These are phyloP conservation scores for Cercophora samala DNA, from an alignment of 495 filamentous ascomycete species.

Conservation along the genomic window DNA sequence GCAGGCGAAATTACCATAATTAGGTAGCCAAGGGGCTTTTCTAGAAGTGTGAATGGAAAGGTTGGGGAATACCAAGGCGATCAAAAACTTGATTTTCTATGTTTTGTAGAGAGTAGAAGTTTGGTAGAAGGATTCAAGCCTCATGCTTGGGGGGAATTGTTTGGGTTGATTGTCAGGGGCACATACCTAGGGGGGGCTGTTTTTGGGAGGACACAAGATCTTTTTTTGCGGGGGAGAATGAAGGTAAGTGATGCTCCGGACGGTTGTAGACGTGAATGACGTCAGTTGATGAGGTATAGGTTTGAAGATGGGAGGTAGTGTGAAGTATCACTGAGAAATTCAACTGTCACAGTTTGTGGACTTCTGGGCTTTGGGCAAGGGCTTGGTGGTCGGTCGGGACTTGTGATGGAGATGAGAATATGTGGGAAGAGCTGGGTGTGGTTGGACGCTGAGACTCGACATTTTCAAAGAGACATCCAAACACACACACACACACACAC, in stretches of 20 bases:
- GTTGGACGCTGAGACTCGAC: neutral
- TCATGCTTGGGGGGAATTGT: neutral
- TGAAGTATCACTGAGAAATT: neutral
- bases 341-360: neutral
- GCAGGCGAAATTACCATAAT: neutral
- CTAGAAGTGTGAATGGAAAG: neutral
- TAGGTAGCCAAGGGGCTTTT: neutral
- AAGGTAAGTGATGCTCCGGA: neutral
- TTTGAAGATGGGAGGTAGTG: neutral
- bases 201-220: neutral
- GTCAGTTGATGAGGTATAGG: neutral
- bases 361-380: neutral
- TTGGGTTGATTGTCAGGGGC: neutral
- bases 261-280: neutral
- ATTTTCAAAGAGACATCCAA: neutral
- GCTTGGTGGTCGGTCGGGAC: no score
- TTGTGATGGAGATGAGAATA: neutral
- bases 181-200: neutral
- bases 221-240: neutral
- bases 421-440: neutral
- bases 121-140: neutral
- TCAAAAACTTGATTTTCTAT: neutral
- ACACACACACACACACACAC: no score
- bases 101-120: neutral
- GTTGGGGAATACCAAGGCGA: neutral